Evolutionary conservation across 805 yeast species (phyloP).

Genomic region (Spathaspora passalidarum): DNA sequence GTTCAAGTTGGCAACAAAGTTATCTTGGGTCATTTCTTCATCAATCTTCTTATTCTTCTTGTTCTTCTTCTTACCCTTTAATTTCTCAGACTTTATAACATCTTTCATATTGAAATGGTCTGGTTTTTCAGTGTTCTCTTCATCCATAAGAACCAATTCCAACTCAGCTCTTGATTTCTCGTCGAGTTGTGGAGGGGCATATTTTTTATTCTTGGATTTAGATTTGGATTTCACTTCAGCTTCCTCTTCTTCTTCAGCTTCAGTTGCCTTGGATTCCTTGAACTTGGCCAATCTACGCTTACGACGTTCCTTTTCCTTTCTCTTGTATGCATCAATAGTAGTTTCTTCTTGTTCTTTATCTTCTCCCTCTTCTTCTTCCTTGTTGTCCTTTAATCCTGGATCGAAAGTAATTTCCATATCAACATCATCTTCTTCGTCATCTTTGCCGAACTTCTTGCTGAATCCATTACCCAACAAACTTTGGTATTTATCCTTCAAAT

Average conservation of each 20-base stretch:
- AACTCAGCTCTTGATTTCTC: constrained; percentile 55
- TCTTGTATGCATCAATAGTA: constrained; percentile 73
- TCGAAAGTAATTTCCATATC: constrained; percentile 96
- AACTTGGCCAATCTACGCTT: constrained; percentile 75
- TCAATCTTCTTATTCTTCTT: constrained; percentile 49
- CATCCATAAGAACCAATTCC: constrained; percentile 68
- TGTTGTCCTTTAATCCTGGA: constrained; percentile 65
- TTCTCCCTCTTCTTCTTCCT: constrained; percentile 28
- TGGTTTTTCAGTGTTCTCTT: constrained; percentile 32
- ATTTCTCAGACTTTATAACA: constrained; percentile 69
- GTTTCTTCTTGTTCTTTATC: constrained; percentile 55
- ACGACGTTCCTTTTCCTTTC: constrained; percentile 92
- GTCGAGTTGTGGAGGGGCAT: constrained; percentile 14
- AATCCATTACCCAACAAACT: constrained; percentile 49
- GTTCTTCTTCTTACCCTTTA: constrained; percentile 48
- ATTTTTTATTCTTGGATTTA: constrained; percentile 17
- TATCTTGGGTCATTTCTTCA: constrained; percentile 44
- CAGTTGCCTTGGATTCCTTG: constrained; percentile 48
- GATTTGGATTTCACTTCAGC: constrained; percentile 16
- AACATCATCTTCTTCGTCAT: constrained; percentile 55
- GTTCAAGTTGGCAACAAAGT: constrained; percentile 64
- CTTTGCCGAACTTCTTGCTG: constrained; percentile 21
- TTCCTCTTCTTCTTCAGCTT: constrained; percentile 10
- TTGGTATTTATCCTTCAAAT: constrained; percentile 57
- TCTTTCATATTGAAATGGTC: constrained; percentile 79